A percentile compares a stretch with the other conserved stretches of the same genome.
These are phyloP conservation scores for Hymenoscyphus salicellus DNA, from an alignment of 2,329 filamentous ascomycete genomes.

Conservation along the genomic window DNA sequence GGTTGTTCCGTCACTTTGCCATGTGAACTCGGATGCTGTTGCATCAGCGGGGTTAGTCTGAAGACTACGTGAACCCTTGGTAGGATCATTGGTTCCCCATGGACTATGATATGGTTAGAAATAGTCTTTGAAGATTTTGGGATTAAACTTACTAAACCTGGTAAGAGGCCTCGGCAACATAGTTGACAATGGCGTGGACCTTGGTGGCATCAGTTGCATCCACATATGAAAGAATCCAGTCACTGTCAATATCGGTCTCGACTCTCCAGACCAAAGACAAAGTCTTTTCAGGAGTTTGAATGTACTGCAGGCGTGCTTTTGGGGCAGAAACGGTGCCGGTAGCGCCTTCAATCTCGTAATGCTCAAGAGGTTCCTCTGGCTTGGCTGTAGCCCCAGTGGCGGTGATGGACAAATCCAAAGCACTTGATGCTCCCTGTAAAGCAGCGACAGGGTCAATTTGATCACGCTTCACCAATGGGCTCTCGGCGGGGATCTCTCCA, in stretches of 20 bases:
- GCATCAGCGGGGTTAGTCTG: constrained; percentile 49
- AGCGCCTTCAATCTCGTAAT: constrained; percentile 44
- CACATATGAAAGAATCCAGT: constrained; percentile 60
- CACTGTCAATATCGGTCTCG: constrained; percentile 54
- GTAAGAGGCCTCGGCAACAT: constrained; percentile 54
- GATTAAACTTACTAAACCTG: constrained; percentile 47
- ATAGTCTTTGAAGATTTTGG: constrained; percentile 6
- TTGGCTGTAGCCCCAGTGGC: constrained; percentile 14
- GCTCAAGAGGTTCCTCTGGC: constrained; percentile 14
- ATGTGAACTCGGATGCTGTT: constrained; percentile 50
- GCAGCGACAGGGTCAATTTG: constrained; percentile 44
- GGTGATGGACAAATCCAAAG: constrained; percentile 17
- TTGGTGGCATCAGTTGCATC: constrained; percentile 44
- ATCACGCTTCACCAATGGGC: constrained; percentile 41
- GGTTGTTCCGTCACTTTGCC: constrained; percentile 48
- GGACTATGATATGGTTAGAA: constrained; percentile 36
- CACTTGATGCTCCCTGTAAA: constrained; percentile 34
- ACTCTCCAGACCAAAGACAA: constrained; percentile 55
- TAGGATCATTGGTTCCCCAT: constrained; percentile 55
- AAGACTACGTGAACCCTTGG: constrained; percentile 44
- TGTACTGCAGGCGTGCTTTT: constrained; percentile 54
- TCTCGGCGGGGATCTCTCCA: constrained; percentile 43
- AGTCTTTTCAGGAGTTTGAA: constrained; percentile 46
- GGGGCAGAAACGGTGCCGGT: constrained; percentile 51
- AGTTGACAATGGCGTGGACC: constrained; percentile 55